These are phyloP conservation scores for Pistacia atlantica DNA, from an alignment of 345 rosid species.

Conservation along the genomic window DNA sequence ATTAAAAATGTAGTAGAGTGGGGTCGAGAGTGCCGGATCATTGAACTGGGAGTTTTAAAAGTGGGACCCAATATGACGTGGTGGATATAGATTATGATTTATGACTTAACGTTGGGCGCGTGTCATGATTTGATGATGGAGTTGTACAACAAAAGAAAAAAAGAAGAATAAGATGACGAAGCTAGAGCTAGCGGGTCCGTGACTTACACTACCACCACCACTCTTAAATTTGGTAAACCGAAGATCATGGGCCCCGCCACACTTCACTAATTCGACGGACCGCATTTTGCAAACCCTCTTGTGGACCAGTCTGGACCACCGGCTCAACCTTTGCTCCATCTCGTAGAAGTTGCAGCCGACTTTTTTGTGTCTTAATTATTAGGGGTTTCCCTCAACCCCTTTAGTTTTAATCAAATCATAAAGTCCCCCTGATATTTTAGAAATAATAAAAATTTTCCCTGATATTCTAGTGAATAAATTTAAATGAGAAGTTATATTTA, in stretches of 20 bases:
- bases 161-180: too few relatives aligned
- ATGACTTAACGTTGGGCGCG: not conserved
- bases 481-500: too few relatives aligned
- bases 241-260: not conserved
- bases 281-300: not conserved
- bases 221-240: not conserved
- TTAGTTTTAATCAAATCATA: too few relatives aligned
- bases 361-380: too few relatives aligned
- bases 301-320: not conserved
- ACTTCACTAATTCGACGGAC: not conserved
- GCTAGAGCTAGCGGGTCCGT: not conserved
- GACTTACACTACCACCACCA: not conserved
- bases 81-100: too few relatives aligned
- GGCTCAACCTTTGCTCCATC: not conserved
- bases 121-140: slow-evolving; percentile 12
- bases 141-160: not conserved
- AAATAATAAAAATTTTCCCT: too few relatives aligned
- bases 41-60: not conserved
- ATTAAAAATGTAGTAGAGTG: too few relatives aligned
- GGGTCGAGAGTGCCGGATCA: not conserved
- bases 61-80: slow-evolving; percentile 8
- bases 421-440: too few relatives aligned
- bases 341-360: too few relatives aligned
- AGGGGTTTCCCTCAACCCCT: too few relatives aligned
- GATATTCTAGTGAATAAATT: too few relatives aligned